Evolutionary conservation across 768 basidiomycete genomes (phyloP).

Genomic region (Boletellus ananas): DNA sequence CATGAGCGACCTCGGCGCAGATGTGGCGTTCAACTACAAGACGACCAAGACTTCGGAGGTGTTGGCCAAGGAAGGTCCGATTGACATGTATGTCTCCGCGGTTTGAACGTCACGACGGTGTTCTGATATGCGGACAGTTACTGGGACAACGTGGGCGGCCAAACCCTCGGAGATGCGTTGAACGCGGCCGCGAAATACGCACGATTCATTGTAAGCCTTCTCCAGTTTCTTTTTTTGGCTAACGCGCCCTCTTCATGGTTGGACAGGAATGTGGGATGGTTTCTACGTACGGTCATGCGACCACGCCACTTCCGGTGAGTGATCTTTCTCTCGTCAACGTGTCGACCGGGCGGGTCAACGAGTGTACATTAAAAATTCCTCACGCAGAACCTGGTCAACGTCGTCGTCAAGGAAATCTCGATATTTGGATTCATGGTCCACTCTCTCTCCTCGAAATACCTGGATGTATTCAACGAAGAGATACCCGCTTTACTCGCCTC

Average conservation of each 20-base stretch:
- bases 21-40: slow-evolving; percentile 76
- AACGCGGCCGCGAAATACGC: slow-evolving; percentile 41
- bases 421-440: slow-evolving; percentile 26
- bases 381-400: slow-evolving; percentile 34
- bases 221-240: background rate
- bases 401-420: slow-evolving; percentile 38
- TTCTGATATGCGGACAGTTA: slow-evolving; percentile 7
- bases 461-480: slow-evolving; percentile 39
- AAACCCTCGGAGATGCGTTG: slow-evolving; percentile 54
- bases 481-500: slow-evolving; percentile 39
- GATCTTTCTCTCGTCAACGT: background rate
- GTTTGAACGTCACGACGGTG: background rate
- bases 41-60: slow-evolving; percentile 48
- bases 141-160: slow-evolving; percentile 56
- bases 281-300: background rate
- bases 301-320: background rate
- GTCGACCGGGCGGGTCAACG: background rate
- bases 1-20: slow-evolving; percentile 56
- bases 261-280: slow-evolving; percentile 33
- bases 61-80: slow-evolving; percentile 52
- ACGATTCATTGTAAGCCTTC: slow-evolving; percentile 41
- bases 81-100: slow-evolving; percentile 41
- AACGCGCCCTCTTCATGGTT: background rate
- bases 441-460: slow-evolving; percentile 28
- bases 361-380: too few species aligned